Evolutionary conservation across 768 basidiomycete genomes (phyloP).

Genomic region (Naganishia kalamii): DNA sequence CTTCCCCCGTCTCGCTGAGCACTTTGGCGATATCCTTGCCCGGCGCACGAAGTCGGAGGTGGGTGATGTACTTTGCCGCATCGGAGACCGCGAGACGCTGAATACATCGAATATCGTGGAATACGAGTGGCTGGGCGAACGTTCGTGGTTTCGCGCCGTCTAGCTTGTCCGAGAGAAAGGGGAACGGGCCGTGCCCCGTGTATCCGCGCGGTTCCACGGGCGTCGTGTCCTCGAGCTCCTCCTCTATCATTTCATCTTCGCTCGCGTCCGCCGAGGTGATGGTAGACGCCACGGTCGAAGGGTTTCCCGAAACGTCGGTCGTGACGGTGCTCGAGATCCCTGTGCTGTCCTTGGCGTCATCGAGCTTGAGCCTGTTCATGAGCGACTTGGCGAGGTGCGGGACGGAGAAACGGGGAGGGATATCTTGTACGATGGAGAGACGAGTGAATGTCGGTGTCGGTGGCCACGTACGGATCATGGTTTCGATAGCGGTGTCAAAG

Average conservation of each 20-base stretch:
- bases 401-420: constrained; percentile 42
- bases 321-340: constrained; percentile 12
- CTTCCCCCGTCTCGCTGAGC: constrained; percentile 26
- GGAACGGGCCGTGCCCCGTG: constrained; percentile 45
- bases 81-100: constrained; percentile 52
- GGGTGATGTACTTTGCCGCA: constrained; percentile 50
- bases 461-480: constrained; percentile 61
- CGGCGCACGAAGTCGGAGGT: constrained; percentile 68
- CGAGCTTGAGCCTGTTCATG: constrained; percentile 29
- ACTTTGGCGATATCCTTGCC: constrained; percentile 47
- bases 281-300: neutral
- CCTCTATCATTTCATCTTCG: constrained; percentile 1
- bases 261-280: neutral
- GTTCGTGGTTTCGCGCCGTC: constrained; percentile 36
- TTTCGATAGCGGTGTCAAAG: constrained; percentile 65
- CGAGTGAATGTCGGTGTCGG: constrained; percentile 38
- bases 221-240: constrained; percentile 25
- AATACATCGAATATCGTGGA: constrained; percentile 60
- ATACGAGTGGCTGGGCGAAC: constrained; percentile 78
- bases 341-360: constrained; percentile 20
- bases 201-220: constrained; percentile 34
- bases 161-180: constrained; percentile 40
- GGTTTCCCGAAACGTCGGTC: constrained; percentile 1
- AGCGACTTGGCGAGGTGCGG: constrained; percentile 27
- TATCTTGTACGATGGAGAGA: constrained; percentile 48